Base-by-base conservation (phyloP, 805 yeast genomes). In the Scheffersomyces amazonensis region DNA sequence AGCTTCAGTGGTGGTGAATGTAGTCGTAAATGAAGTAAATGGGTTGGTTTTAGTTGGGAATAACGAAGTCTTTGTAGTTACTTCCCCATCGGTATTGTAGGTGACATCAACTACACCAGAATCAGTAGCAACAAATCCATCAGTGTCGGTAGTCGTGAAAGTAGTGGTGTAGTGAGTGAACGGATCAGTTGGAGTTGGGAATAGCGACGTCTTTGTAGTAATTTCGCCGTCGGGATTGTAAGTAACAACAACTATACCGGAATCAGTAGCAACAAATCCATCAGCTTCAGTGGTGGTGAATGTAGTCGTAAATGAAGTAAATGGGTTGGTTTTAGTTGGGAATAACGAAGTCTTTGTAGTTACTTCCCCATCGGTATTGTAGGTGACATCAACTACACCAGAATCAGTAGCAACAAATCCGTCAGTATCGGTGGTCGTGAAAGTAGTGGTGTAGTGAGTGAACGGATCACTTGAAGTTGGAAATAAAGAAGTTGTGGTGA, bases 61-160 rank as follows among this genome's bases (percentile, higher is more conserved):
- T 21, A 21, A 21, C 3, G 42, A 40, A 4, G 49, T 42, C 5
- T 43, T 31, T 10, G 49, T 43, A 38, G 16, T 22, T 22, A 30
- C 34, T 5, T 15, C n/a, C 3, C 47, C 47, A 15, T 17, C 34
- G 2, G 40, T n/a, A 35, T 46, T 32, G 27, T 47, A 43, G 2
- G 43, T 35, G 4, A 43, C 40, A 15, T 30, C 18, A 24, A 47
- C 50, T n/a, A 40, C 50, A 32, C 52, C 55, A 9, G 53, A 40
- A 13, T 48, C 47, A 11, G 56, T 53, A 8, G 40, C 41, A 9
- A 42, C 38, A 13, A 36, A 37, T 15, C 52, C 48, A 16, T 34
- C 44, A 27, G 39, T 19, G 16, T 39, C 45, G 10, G 49, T 37
- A 16, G 44, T 40, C 2, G 46, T 41, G 28, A 37, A 34, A 2